Evolutionary conservation across 2,329 filamentous ascomycete species (phyloP).

Genomic region (Fusarium papillatum): DNA sequence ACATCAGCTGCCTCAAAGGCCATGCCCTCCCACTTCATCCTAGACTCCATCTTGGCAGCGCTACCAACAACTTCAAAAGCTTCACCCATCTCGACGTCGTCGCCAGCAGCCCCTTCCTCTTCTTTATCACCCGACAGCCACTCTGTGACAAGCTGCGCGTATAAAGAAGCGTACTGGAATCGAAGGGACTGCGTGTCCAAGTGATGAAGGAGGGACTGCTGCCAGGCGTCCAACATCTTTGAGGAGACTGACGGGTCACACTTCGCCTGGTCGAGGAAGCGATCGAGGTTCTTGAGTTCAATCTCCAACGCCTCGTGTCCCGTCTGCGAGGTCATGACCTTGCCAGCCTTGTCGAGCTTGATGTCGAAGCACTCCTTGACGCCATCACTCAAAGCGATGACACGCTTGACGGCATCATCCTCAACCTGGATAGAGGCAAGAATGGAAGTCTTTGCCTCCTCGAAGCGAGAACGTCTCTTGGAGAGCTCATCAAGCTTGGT

Average conservation of each 20-base stretch:
- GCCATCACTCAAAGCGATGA: constrained; percentile 49
- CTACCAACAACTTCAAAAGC: constrained; percentile 57
- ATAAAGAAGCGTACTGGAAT: constrained; percentile 59
- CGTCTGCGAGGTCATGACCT: constrained; percentile 37
- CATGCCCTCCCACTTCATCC: constrained; percentile 57
- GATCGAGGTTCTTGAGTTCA: constrained; percentile 54
- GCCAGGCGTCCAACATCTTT: constrained; percentile 50
- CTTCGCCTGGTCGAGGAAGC: constrained; percentile 55
- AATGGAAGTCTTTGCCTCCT: constrained; percentile 49
- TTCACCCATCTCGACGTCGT: constrained; percentile 48
- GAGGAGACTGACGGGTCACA: constrained; percentile 57
- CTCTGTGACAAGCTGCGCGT: constrained; percentile 61
- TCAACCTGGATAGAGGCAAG: constrained; percentile 45
- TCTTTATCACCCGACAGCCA: constrained; percentile 54
- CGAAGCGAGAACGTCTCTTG: constrained; percentile 54
- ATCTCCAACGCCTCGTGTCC: constrained; percentile 45
- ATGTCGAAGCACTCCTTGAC: constrained; percentile 53
- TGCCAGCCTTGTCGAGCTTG: constrained; percentile 45
- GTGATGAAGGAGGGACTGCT: constrained; percentile 52
- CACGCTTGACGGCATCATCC: constrained; percentile 46
- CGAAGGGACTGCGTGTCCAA: constrained; percentile 57
- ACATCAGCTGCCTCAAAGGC: constrained; percentile 57
- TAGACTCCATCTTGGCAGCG: constrained; percentile 54
- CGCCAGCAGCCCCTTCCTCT: constrained; percentile 10
- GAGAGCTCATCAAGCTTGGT: constrained; percentile 59